Evolutionary conservation across 176 grass and related monocot species (phyloP), one percentile per base, ranked within the genome.

Genomic region (Carex scoparia): DNA sequence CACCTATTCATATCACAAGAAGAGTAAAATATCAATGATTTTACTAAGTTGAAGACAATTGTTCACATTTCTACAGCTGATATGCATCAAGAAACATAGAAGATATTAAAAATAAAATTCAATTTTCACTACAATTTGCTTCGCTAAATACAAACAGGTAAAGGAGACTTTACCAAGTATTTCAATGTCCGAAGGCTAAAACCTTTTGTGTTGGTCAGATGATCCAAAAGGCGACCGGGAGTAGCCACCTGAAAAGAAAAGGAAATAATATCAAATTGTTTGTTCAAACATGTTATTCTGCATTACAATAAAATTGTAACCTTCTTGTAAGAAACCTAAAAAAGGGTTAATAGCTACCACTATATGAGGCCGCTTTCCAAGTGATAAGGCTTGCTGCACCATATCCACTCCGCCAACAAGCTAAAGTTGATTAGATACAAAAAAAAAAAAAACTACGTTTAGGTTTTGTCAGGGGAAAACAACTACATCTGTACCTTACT

Each of bases 371-470:
- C 85, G 91, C 80, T 95, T 95, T 72, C 64, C 93, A 79, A 98
- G 61, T 85, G 93, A 89, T 84, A 91, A 80, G 8, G 89, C 87
- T 92, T 98, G 95, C 51, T 92, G 93, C 76, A 91, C 86, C 83
- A 94, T 89, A 80, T 94, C 93, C 12, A 98, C 85, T 79, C 95
- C 95, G 51, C 95, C 95, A 48, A 95, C 93, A 89, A 98, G 86
- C 95, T 98, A 84, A 57, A 79, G n/a, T 32, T 57, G 13, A 66
- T 61, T 11, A 69, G 12, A 81, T n/a, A 37, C 13, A 86, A 16
- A 48, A 64, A 4, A 86, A 16, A 48, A 64, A 1, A 4, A 33
- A 56, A 28, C 33, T 57, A 57, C 74, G 4, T 4, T 33, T 56
- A 78, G 10, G 49, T 15, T 69, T 69, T 57, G 28, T 32, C 13